Base-by-base conservation (phyloP, 768 basidiomycete genomes). In the Rossbeevera mucosa region DNA sequence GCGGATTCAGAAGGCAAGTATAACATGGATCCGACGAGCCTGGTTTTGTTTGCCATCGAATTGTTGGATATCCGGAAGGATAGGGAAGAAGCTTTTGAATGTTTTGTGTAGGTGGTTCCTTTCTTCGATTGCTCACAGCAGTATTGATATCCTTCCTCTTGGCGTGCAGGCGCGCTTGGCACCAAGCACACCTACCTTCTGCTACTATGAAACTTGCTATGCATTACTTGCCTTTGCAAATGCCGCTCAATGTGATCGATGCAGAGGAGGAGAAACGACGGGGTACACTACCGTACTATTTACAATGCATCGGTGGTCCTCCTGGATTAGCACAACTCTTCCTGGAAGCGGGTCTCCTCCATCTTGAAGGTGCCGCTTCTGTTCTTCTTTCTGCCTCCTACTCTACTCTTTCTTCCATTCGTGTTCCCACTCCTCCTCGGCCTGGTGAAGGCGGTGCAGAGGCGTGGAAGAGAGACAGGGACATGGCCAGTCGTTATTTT, bases 11-110 rank as follows among this genome's bases (percentile, higher is more conserved):
- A 90, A 52, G 76, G 80, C 43, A 77, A 79, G 59, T 91, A 86
- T 58, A 91, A 91, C 58, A 89, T 91, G 86, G 89, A 91, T 65
- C 83, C 89, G 2, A 91, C 89, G 13, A 91, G 88, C 68, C 71
- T 91, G 24, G 81, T 83, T 1, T 69, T 91, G 48, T 77, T 83
- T 54, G 89, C 78, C 8, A 71, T 89, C 40, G 89, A 91, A 58
- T 63, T 85, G 36, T 78, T 79, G 44, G 88, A 91, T 64, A 88
- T 91, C 45, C 76, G 86, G 44, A 83, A 83, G 63, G 80, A 89
- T 46, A 81, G 78, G 53, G 84, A 86, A 41, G 85, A 83, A 53
- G 89, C 89, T 4, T 91, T 91, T 57, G 88, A 91, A 70, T 88
- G 78, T 59, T 88, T 90, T 59, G 66, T 88, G 88, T 86, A 62